Evolutionary conservation across 225 moss, liverwort and hornwort species (phyloP).

Genomic region (Bryum argenteum): DNA sequence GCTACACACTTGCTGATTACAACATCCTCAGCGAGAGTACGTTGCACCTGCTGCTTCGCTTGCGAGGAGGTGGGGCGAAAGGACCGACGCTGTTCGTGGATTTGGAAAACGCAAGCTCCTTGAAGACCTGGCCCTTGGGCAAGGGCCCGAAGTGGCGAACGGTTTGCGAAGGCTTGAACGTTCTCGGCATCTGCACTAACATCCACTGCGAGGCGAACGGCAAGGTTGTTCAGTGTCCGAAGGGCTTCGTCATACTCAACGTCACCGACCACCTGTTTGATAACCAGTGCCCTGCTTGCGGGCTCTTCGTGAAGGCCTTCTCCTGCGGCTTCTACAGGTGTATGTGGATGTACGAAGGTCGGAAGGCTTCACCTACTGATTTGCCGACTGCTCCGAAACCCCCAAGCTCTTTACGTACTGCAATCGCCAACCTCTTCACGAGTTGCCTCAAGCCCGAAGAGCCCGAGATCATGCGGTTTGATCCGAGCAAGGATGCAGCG

Average conservation of each 20-base stretch:
- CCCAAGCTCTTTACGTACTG: neutral
- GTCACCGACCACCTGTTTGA: neutral
- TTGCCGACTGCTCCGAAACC: neutral
- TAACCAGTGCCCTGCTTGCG: neutral
- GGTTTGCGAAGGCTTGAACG: slow-evolving; percentile 25
- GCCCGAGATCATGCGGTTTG: too few species aligned
- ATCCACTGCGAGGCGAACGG: neutral
- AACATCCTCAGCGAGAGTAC: neutral
- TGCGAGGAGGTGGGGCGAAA: neutral
- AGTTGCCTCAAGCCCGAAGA: neutral
- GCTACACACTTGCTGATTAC: slow-evolving; percentile 8
- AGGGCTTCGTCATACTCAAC: slow-evolving; percentile 16
- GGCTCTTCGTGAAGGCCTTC: neutral
- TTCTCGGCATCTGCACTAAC: slow-evolving; percentile 21
- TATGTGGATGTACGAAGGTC: slow-evolving; percentile 26
- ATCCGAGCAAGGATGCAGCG: neutral
- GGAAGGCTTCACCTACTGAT: neutral
- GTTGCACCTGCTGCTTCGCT: slow-evolving; percentile 4
- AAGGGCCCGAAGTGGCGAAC: too few species aligned
- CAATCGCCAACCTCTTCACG: neutral
- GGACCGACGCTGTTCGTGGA: neutral
- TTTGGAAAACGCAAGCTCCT: slow-evolving; percentile 28
- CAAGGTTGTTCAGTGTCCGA: neutral
- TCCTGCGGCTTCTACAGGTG: slow-evolving; percentile 21
- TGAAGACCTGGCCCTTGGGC: neutral